Evolutionary conservation across 306 rosid species (phyloP), one percentile per base, ranked within the genome.

Genomic region (Cucurbita maxima): DNA sequence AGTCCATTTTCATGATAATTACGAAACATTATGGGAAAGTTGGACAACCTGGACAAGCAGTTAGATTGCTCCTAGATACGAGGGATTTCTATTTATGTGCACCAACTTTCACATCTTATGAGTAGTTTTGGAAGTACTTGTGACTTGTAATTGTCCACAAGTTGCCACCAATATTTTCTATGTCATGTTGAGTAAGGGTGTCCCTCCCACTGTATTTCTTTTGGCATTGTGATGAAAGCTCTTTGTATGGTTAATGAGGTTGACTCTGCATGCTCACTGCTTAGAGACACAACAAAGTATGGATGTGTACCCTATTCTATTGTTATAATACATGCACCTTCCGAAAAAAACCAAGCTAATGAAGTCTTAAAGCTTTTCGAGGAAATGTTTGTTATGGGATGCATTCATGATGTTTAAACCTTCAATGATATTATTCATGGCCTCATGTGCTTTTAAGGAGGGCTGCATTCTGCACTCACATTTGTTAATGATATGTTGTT

Each of bases 341-440:
- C 88, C 20, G 83, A 80, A 80, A 90, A 67, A 77, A 83, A 85
- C 37, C 82, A 84, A 60, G 92, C 85, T 50, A 85, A 56, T 79
- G 97, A 94, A 62, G 95, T 96, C 1, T n/a, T 79, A 82, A 83
- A 41, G 68, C 88, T 94, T 50, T 80, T 94, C 71, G 97, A 91
- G 76, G 98, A 94, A 76, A 90, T 94, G 98, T 80, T 87, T 79
- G 76, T 91, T 80, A 94, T 94, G 97, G 92, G 95, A 16, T 94
- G 98, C 75, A 64, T 82, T 66, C 97, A 97, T 71, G 97, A 94
- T 78, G 95, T 91, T 73, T 88, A 87, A 87, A 94, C 98, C 72
- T 83, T 94, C 76, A 86, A 87, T 78, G 95, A 94, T 84, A 84
- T 89, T 62, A 84, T 90, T 74, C 86, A 80, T 77, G 98, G 89